Evolutionary conservation across 169 alveolate species (phyloP), one percentile per base, ranked within the genome.

Genomic region (Plasmodium coatneyi): DNA sequence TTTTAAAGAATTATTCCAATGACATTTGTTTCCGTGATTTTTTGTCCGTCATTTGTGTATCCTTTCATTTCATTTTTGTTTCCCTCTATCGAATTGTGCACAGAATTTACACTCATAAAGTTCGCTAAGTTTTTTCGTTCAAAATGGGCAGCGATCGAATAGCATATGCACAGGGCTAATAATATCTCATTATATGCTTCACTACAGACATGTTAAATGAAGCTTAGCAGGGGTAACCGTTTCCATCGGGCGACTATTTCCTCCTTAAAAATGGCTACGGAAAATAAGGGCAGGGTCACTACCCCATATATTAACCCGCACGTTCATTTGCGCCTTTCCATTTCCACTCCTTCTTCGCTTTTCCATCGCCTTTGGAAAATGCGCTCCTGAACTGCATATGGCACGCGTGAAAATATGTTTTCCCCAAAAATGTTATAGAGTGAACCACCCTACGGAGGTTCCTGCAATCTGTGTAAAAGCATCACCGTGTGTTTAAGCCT

Each of bases 1-100:
- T 89, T 89, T 89, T 89, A 36, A 89, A 89, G 74, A 89, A 89
- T 79, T 89, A 22, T 22, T 34, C 78, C 41, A 39, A 79, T 78
- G 28, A 14, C 41, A 34, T 41, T 54, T 39, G 28, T 60, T 78
- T 87, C 46, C 32, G 22, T 78, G 74, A 72, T 54, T 56, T 78
- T 39, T 71, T 89, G 60, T 49, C 83, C 5, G 60, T 89, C 16
- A 41, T 80, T 54, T 89, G 43, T 70, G 71, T 19, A 28, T 39
- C 82, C 0, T 78, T 28, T 80, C 43, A 25, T 34, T 22, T 89
- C 70, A 39, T 79, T 89, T 56, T 79, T 66, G 46, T 52, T 89
- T 89, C 30, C 89, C 66, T 89, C 19, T 39, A 39, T 80, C 80
- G 34, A 89, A 74, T 39, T 66, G 36, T 66, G 5, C 76, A 25